Base-by-base conservation (phyloP, 192 early-diverging fungal species). In the Mortierella claussenii region DNA sequence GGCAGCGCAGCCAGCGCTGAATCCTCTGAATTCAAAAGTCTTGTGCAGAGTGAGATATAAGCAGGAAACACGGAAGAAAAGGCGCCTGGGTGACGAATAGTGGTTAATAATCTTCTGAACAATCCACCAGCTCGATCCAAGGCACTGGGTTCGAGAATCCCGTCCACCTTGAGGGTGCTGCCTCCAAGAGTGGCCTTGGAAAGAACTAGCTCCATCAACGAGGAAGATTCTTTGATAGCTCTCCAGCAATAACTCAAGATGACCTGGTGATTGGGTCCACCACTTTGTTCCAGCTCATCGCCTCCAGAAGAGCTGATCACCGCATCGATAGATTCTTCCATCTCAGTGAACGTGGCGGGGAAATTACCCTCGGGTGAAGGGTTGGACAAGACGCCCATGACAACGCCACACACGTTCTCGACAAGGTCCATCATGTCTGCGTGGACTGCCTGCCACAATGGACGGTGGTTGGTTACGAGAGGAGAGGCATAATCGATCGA, bases 231-330 rank as follows among this genome's bases (percentile, higher is more conserved):
- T 69, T 96, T 97, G 49, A 98, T 89, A 17, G 94, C 92, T 55
- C 96, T 85, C 91, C 96, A 98, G 80, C 95, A 97, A 59, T 91
- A 92, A 60, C 93, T 93, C 50, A 98, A 64, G 52, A 96, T 92
- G 5, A 95, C 85, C 65, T 97, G 95, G 56, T 94, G 90, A 18
- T 94, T 91, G 51, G 90, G 68, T 44, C 91, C 71, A 47, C 79
- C 52, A 7, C 66, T 65, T 42, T 65, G 57, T 24, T 80, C 83
- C 36, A 79, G 79, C 5, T 73, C 83, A 36, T 82, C 85, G 4
- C 80, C 69, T 36, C 73, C 73, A 28, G 53, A 69, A 5, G 79
- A 65, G 33, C 70, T 70, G 20, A 87, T 73, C 8, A 87, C 61
- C n/a, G 81, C 82, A 37, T 84, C 79, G 28, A 83, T 80, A 8